Conservation (phyloP, 352 stramenopile species). For the Paralagenidium karlingii region DNA sequence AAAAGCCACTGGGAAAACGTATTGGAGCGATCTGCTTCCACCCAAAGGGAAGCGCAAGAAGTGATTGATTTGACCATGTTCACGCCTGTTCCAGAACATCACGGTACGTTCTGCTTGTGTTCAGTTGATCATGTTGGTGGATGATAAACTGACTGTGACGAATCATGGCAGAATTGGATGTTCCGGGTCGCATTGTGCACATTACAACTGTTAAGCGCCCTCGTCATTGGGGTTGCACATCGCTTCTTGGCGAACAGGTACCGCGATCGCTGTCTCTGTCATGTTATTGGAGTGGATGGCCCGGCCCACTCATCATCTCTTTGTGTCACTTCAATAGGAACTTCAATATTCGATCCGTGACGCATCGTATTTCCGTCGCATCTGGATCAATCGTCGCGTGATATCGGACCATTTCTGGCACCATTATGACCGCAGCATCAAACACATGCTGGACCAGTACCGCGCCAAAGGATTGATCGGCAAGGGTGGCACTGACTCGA, state of each 20-base stretch:
- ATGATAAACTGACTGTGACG: too few relatives aligned
- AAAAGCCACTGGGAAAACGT: constrained; percentile 6
- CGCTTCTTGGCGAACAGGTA: constrained; percentile 42
- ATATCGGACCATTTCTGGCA: constrained; percentile 71
- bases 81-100: too few relatives aligned
- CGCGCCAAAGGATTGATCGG: too few relatives aligned
- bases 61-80: not conserved
- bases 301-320: not conserved
- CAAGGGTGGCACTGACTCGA: too few relatives aligned
- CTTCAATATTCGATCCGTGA: constrained; percentile 59
- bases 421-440: constrained; percentile 68
- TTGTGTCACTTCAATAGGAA: constrained; percentile 6
- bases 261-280: too few relatives aligned
- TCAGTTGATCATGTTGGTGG: too few relatives aligned
- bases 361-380: constrained; percentile 51
- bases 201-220: constrained; percentile 41
- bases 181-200: constrained; percentile 59
- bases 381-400: constrained; percentile 43
- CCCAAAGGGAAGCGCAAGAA: not conserved
- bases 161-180: constrained; percentile 38
- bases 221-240: constrained; percentile 44
- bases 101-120: too few relatives aligned
- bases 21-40: not conserved
- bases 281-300: too few relatives aligned
- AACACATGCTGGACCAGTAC: constrained; percentile 35